Percentiles rank a stretch among this genome's conserved stretches.
phyloP scores from a whole-genome alignment of 805 yeast genomes.

The Komagataella pseudopastoris region DNA sequence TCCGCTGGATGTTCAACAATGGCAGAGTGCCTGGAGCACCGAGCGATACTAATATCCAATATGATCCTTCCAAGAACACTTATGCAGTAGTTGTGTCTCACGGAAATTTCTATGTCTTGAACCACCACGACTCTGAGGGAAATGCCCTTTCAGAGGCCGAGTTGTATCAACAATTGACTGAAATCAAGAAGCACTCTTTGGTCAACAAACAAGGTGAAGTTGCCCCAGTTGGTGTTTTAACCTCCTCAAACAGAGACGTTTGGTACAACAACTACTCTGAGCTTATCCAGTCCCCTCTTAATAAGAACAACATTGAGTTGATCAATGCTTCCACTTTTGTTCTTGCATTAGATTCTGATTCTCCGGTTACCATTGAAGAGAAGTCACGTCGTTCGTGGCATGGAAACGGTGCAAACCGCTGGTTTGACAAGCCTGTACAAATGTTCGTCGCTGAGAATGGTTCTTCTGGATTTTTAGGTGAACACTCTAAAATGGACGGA shows the following conservation, averaged over 20 bases:
- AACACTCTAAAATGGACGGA: conserved; percentile 97
- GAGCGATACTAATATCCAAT: conserved; percentile 47
- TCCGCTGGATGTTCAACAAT: conserved; percentile 82
- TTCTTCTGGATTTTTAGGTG: conserved; percentile 86
- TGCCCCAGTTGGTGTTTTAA: conserved; percentile 61
- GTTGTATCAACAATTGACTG: conserved; percentile 43
- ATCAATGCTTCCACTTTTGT: conserved; percentile 74
- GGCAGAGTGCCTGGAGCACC: conserved; percentile 61
- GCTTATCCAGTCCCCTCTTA: conserved; percentile 45
- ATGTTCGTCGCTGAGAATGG: conserved; percentile 74
- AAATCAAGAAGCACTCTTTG: conserved; percentile 29
- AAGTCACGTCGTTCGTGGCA: conserved; percentile 85
- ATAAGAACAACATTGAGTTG: conserved; percentile 44
- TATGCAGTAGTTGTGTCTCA: conserved; percentile 62
- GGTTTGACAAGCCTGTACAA: conserved; percentile 84
- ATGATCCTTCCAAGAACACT: conserved; percentile 34
- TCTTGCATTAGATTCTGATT: conserved; percentile 59
- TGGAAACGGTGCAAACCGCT: conserved; percentile 88
- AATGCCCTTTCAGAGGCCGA: conserved; percentile 29
- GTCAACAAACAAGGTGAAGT: conserved; percentile 22
- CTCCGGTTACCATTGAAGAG: conserved; percentile 70
- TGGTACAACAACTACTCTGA: conserved; percentile 53
- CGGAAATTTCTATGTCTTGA: conserved; percentile 70
- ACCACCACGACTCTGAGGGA: conserved; percentile 37
- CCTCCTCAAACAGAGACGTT: conserved; percentile 75